A percentile compares a stretch with the other conserved stretches of the same genome.
phyloP scores from a whole-genome alignment of 441 rosid species.

The Arabidopsis hybrid region DNA sequence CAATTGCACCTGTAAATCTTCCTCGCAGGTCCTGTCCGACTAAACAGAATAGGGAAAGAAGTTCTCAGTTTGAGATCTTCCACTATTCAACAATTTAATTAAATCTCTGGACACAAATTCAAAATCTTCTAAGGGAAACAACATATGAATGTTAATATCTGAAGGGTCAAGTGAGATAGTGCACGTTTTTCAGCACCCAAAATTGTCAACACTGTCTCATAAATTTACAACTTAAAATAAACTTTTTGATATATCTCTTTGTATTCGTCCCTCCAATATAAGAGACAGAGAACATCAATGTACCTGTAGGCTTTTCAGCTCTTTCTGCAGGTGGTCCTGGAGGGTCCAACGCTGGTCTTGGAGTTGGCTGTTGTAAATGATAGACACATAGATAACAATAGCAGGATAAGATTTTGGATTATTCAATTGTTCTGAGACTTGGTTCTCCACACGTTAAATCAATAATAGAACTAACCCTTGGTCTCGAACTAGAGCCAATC shows the following conservation, averaged over 20 bases:
- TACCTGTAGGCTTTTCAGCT: constrained; percentile 78
- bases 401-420: constrained; percentile 21
- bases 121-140: not conserved
- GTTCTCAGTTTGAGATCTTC: constrained; percentile 10
- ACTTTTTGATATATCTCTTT: constrained; percentile 23
- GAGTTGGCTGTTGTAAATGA: constrained; percentile 55
- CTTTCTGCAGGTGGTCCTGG: constrained; percentile 75
- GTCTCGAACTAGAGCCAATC: constrained; percentile 65
- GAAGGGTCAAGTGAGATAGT: not conserved
- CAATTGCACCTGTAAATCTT: constrained; percentile 66
- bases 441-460: constrained; percentile 2
- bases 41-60: constrained; percentile 23
- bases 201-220: not conserved
- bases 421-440: constrained; percentile 11
- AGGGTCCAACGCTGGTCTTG: constrained; percentile 56
- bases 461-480: constrained; percentile 50
- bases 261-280: constrained; percentile 2
- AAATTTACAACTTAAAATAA: constrained; percentile 34
- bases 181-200: not conserved
- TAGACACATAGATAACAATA: constrained; percentile 26
- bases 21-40: constrained; percentile 71
- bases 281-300: constrained; percentile 32
- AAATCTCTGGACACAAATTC: not conserved
- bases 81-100: not conserved
- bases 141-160: not conserved